These are phyloP conservation scores for Neophaeococcomyces aloes DNA, from an alignment of 2,329 filamentous ascomycete species.

Conservation along the genomic window DNA sequence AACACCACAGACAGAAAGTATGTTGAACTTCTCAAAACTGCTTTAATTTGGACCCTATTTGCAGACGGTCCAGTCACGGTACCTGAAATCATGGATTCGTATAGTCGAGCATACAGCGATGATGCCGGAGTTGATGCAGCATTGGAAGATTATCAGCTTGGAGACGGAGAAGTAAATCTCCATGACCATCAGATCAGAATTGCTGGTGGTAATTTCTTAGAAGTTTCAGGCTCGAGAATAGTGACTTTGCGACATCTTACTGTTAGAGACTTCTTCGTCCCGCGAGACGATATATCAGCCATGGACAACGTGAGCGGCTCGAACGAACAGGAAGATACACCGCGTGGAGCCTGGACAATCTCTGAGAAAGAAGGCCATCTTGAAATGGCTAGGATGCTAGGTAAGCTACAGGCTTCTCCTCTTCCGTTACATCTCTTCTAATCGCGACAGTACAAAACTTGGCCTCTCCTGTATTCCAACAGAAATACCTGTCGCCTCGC, in stretches of 20 bases:
- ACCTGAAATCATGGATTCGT: neutral
- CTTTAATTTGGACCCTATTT: neutral
- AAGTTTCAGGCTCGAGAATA: neutral
- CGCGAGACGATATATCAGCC: neutral
- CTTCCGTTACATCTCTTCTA: neutral
- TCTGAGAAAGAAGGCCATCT: neutral
- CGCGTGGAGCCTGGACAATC: neutral
- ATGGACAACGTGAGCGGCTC: neutral
- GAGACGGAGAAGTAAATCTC: neutral
- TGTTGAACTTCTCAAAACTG: neutral
- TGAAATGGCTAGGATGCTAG: neutral
- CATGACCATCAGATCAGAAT: neutral
- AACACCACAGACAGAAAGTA: neutral
- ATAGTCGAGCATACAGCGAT: neutral
- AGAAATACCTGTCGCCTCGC: neutral
- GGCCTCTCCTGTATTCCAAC: neutral
- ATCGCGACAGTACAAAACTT: neutral
- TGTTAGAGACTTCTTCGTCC: neutral
- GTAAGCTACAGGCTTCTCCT: neutral
- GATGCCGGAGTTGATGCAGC: neutral
- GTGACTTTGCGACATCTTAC: neutral
- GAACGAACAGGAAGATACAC: neutral
- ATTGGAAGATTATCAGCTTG: neutral
- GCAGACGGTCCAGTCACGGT: neutral
- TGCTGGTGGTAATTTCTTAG: neutral